Percentiles rank a stretch among this genome's conserved stretches.
Conservation (phyloP, 441 rosid genomes). For the Breynia disticha region DNA sequence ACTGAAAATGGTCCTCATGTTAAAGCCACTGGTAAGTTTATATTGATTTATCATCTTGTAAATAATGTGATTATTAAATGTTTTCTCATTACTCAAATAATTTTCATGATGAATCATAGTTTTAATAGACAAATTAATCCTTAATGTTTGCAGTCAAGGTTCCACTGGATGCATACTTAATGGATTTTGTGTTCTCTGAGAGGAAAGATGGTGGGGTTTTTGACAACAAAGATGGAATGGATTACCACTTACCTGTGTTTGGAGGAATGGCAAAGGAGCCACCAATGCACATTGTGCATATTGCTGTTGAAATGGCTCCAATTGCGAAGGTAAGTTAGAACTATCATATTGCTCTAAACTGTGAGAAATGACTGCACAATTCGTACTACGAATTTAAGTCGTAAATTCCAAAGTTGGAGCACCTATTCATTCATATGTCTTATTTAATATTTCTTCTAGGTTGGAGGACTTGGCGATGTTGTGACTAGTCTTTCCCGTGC, state of each 20-base stretch:
- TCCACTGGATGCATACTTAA: conserved; percentile 87
- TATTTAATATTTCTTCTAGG: conserved; percentile 40
- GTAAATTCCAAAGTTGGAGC: too few species aligned
- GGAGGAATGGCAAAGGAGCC: conserved; percentile 81
- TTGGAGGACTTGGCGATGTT: conserved; percentile 97
- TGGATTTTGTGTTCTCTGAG: conserved; percentile 98
- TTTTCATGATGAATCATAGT: background rate
- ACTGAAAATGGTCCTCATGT: conserved; percentile 46
- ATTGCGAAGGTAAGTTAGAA: conserved; percentile 62
- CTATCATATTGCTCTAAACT: background rate
- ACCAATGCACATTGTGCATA: conserved; percentile 86
- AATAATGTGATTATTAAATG: too few species aligned
- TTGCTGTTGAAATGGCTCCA: conserved; percentile 98
- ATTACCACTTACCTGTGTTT: conserved; percentile 76
- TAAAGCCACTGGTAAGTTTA: conserved; percentile 47
- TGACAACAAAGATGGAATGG: conserved; percentile 71
- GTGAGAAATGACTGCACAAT: too few species aligned
- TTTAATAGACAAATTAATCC: background rate
- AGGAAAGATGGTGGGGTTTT: conserved; percentile 74
- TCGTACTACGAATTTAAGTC: too few species aligned
- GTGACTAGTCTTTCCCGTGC: conserved; percentile 98
- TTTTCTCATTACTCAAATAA: too few species aligned
- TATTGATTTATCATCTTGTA: too few species aligned
- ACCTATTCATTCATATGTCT: too few species aligned
- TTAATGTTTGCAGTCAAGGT: conserved; percentile 55